Evolutionary conservation across 805 yeast species (phyloP).

Genomic region (Ascoidea rubescens): DNA sequence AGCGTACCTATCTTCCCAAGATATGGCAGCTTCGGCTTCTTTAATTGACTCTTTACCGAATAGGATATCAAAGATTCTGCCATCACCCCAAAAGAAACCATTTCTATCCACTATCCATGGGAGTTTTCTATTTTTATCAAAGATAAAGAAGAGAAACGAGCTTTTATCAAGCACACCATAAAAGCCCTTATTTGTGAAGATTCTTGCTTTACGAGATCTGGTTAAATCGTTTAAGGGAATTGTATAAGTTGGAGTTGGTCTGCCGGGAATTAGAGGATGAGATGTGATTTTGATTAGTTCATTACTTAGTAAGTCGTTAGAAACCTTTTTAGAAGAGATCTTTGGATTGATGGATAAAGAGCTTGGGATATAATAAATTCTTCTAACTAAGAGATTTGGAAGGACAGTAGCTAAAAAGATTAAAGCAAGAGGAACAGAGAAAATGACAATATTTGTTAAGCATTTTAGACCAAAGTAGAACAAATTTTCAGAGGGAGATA

Average conservation of each 20-base stretch:
- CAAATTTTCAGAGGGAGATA: constrained; percentile 24
- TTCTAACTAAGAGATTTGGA: constrained; percentile 59
- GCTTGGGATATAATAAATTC: constrained; percentile 61
- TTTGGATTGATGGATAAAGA: constrained; percentile 10
- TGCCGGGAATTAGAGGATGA: constrained; percentile 64
- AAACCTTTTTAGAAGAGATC: constrained; percentile 12
- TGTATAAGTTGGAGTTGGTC: constrained; percentile 62
- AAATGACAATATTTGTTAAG: constrained; percentile 23
- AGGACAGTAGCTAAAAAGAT: constrained; percentile 30
- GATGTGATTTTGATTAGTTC: constrained; percentile 53
- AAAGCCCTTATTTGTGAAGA: constrained; percentile 81
- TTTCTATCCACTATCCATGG: constrained; percentile 76
- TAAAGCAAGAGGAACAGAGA: constrained; percentile 27
- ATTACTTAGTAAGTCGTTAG: constrained; percentile 6
- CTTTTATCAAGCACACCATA: constrained; percentile 72
- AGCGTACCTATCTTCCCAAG: constrained; percentile 44
- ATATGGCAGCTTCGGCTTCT: constrained; percentile 59
- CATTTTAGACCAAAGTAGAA: constrained; percentile 21
- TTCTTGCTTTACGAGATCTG: constrained; percentile 47
- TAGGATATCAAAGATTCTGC: constrained; percentile 68
- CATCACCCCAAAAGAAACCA: constrained; percentile 91
- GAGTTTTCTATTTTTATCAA: constrained; percentile 36
- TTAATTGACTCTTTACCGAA: constrained; percentile 71
- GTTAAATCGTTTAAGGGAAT: constrained; percentile 42
- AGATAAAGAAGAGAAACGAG: constrained; percentile 59